phyloP scores from a whole-genome alignment of 140 eudicot species.

The Oenanthe javanica region DNA sequence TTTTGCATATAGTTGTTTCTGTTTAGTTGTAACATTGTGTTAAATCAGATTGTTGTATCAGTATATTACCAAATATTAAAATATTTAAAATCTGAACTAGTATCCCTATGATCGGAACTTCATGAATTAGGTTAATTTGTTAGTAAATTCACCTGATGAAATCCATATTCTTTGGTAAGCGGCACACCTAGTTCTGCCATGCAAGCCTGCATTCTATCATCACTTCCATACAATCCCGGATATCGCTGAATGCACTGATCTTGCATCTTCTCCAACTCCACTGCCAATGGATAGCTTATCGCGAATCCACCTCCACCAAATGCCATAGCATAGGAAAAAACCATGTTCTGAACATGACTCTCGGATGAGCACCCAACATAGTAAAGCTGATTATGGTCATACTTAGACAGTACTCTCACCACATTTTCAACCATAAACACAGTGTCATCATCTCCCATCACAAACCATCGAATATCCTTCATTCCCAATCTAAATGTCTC shows the following conservation, averaged over 20 bases:
- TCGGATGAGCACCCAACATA: not conserved
- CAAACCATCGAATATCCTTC: not conserved
- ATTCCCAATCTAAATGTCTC: conserved; percentile 55
- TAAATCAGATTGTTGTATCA: too few species aligned
- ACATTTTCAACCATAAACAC: conserved; percentile 65
- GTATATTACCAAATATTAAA: not conserved
- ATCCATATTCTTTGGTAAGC: conserved; percentile 64
- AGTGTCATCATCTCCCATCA: conserved; percentile 43
- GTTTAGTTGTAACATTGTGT: too few species aligned
- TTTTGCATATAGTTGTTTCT: not conserved
- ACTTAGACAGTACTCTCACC: conserved; percentile 45
- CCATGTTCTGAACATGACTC: conserved; percentile 5
- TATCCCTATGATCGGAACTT: not conserved
- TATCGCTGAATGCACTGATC: conserved; percentile 28
- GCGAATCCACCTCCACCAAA: conserved; percentile 6
- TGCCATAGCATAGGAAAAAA: conserved; percentile 5
- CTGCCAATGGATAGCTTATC: not conserved
- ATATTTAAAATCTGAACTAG: not conserved
- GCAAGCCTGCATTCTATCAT: conserved; percentile 88
- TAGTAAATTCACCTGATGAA: conserved; percentile 56
- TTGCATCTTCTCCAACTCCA: not conserved
- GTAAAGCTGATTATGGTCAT: conserved; percentile 6
- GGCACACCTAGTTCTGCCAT: conserved; percentile 94
- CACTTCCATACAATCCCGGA: conserved; percentile 80
- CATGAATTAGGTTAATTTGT: not conserved